A percentile compares a stretch with the other conserved stretches of the same genome.
These are phyloP conservation scores for Aspergillus fischeri DNA, from an alignment of 2,329 filamentous ascomycete species.

Conservation along the genomic window DNA sequence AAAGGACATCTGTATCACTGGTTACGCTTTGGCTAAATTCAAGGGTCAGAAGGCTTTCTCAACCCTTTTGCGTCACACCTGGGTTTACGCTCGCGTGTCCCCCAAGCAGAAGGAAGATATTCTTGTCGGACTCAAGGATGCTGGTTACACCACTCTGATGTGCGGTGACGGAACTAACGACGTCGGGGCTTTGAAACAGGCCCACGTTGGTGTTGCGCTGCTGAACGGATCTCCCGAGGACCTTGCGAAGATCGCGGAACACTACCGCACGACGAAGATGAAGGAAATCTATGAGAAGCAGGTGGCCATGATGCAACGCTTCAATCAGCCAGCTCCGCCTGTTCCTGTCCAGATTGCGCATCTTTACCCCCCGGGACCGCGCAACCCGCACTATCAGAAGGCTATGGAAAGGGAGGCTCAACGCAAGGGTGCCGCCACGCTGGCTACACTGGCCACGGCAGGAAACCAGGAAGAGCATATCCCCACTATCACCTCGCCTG, in stretches of 20 bases:
- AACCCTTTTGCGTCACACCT: conserved; percentile 78
- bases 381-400: conserved; percentile 90
- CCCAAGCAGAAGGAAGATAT: conserved; percentile 99
- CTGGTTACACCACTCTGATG: conserved; percentile 98
- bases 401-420: conserved; percentile 82
- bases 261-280: conserved; percentile 92
- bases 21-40: conserved; percentile 87
- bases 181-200: conserved; percentile 95
- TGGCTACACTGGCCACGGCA: conserved; percentile 44
- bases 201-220: conserved; percentile 92
- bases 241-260: conserved; percentile 84
- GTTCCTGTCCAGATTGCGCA: conserved; percentile 91
- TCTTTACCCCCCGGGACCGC: conserved; percentile 83
- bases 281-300: conserved; percentile 99
- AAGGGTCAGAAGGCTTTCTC: conserved; percentile 72
- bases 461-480: conserved; percentile 53
- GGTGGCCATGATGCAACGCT: conserved; percentile 81
- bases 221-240: conserved; percentile 93
- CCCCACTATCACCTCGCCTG: conserved; percentile 64
- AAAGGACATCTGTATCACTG: conserved; percentile 94
- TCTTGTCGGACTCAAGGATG: conserved; percentile 89
- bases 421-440: conserved; percentile 66
- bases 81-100: conserved; percentile 97
- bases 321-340: conserved; percentile 90
- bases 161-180: conserved; percentile 98